These are phyloP conservation scores for Lachnellula subtilissima DNA, from an alignment of 2,329 filamentous ascomycete genomes.

Conservation along the genomic window DNA sequence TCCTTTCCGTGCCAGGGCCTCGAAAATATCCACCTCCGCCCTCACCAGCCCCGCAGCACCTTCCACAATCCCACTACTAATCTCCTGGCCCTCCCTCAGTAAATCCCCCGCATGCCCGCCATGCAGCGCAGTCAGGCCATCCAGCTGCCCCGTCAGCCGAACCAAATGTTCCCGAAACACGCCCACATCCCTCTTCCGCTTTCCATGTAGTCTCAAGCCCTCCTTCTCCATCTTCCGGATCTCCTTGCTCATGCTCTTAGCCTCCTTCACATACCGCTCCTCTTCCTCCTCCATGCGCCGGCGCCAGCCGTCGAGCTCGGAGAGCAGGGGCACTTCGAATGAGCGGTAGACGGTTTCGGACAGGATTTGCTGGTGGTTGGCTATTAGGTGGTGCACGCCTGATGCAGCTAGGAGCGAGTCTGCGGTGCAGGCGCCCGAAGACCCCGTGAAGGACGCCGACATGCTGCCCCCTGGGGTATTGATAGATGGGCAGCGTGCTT, in stretches of 20 bases:
- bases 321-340: slow-evolving; percentile 65
- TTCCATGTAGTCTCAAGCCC: slow-evolving; percentile 54
- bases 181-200: slow-evolving; percentile 56
- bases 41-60: slow-evolving; percentile 61
- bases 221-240: slow-evolving; percentile 62
- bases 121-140: slow-evolving; percentile 58
- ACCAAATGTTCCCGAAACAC: slow-evolving; percentile 60
- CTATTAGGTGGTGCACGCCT: slow-evolving; percentile 62
- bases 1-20: slow-evolving; percentile 60
- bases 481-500: slow-evolving; percentile 57
- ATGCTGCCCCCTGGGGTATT: slow-evolving; percentile 31
- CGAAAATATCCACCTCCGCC: slow-evolving; percentile 66
- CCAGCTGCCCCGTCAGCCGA: slow-evolving; percentile 56
- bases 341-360: slow-evolving; percentile 63
- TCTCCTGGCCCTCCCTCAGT: slow-evolving; percentile 60
- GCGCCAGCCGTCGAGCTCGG: slow-evolving; percentile 63
- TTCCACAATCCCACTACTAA: slow-evolving; percentile 57
- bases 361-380: slow-evolving; percentile 67
- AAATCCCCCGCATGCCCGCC: slow-evolving; percentile 55
- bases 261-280: slow-evolving; percentile 51
- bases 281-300: slow-evolving; percentile 61
- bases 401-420: slow-evolving; percentile 58
- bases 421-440: slow-evolving; percentile 51
- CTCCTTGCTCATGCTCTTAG: slow-evolving; percentile 52
- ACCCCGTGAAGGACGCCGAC: slow-evolving; percentile 42